A percentile compares a stretch with the other conserved stretches of the same genome.
Conservation (phyloP, 2,329 filamentous ascomycete genomes). For the Trichothecium roseum region DNA sequence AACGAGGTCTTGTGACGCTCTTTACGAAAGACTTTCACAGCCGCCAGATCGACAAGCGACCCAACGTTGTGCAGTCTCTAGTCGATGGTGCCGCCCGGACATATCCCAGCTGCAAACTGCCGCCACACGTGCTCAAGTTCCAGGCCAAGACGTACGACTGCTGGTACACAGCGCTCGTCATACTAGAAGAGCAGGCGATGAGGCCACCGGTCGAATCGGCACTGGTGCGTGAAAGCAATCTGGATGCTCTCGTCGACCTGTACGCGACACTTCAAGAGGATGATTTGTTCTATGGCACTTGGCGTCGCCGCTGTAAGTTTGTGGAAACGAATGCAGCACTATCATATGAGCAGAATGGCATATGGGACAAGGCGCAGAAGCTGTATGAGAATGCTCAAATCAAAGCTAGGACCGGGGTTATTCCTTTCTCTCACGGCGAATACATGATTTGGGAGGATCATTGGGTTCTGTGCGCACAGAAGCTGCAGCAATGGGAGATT, state of each 20-base stretch:
- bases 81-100: constrained; percentile 79
- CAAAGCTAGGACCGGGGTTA: constrained; percentile 89
- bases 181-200: constrained; percentile 82
- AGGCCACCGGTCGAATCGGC: constrained; percentile 76
- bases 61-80: constrained; percentile 89
- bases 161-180: constrained; percentile 90
- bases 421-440: constrained; percentile 91
- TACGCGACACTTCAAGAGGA: constrained; percentile 89
- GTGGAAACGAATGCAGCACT: constrained; percentile 95
- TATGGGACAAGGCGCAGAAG: constrained; percentile 98
- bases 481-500: constrained; percentile 98
- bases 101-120: constrained; percentile 81
- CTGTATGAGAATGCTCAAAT: constrained; percentile 96
- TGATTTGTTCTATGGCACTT: constrained; percentile 94
- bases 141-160: constrained; percentile 88
- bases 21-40: constrained; percentile 94
- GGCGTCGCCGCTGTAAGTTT: constrained; percentile 89
- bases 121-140: constrained; percentile 93
- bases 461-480: constrained; percentile 95
- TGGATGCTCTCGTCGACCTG: constrained; percentile 89
- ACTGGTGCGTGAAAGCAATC: constrained; percentile 80
- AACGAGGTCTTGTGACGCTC: constrained; percentile 81
- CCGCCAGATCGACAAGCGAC: constrained; percentile 85
- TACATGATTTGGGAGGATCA: constrained; percentile 99
- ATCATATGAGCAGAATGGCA: constrained; percentile 96